Percentiles rank a stretch among this genome's conserved stretches.
Evolutionary conservation across 164 flowering plant species (phyloP).

Genomic region (Stephania cephalantha): DNA sequence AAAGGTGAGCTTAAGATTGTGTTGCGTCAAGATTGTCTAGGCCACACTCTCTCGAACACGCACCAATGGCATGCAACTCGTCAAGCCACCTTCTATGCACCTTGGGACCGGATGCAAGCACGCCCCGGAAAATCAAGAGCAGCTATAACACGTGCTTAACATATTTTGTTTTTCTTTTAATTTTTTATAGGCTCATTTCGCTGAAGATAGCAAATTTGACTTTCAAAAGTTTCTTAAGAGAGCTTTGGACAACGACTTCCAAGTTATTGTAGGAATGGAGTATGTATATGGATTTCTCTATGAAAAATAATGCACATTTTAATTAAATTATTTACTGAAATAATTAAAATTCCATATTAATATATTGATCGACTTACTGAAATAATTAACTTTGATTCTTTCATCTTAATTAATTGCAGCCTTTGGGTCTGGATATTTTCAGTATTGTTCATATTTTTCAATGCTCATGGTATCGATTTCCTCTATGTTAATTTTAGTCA

Average conservation of each 20-base stretch:
- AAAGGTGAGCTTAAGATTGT: no score
- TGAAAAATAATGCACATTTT: no score
- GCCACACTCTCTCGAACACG: no score
- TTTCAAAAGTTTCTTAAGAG: constrained; percentile 54
- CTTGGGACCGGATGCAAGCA: no score
- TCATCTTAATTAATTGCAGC: constrained; percentile 28
- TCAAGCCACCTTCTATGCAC: no score
- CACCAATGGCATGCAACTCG: no score
- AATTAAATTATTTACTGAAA: no score
- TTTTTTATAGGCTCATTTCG: constrained; percentile 41
- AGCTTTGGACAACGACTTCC: constrained; percentile 56
- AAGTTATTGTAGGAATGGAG: constrained; percentile 64
- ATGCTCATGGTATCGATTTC: constrained; percentile 39
- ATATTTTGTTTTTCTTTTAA: background rate
- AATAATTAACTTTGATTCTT: no score
- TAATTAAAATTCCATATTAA: no score
- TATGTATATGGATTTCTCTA: constrained; percentile 7
- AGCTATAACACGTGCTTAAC: background rate
- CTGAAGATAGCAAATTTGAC: constrained; percentile 28
- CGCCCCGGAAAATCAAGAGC: no score
- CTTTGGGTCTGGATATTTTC: constrained; percentile 57
- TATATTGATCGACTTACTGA: no score
- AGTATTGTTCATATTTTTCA: constrained; percentile 52
- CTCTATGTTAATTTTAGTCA: background rate
- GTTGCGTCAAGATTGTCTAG: no score